Base-by-base conservation (phyloP, 2,329 filamentous ascomycete species). In the Pseudogymnoascus sp. region DNA sequence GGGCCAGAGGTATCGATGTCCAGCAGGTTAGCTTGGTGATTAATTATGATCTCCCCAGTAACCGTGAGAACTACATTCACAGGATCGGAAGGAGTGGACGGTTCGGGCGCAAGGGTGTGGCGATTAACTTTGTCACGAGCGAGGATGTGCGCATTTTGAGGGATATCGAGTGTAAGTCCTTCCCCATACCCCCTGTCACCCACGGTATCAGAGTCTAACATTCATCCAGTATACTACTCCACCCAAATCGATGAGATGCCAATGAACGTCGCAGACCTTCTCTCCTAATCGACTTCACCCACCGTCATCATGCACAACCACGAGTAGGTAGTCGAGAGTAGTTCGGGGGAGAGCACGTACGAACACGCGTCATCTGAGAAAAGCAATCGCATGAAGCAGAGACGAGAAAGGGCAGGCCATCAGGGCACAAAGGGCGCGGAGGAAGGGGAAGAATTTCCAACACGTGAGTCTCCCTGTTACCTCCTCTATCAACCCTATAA, bases 1-100 rank as follows among this genome's bases (percentile, higher is more conserved):
- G 93, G 91, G 94, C 94, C 62, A 89, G 94, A 74, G 94, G 94
- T 78, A 99, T 99, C 76, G 94, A 99, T 73, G 94, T 99, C 58
- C 94, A 99, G 77, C 94, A 99, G 75, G 94, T 99, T 69, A 95
- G 90, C 64, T 79, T 99, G 71, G 94, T 99, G 64, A 99, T 99
- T 81, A 99, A 99, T 80, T 99, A 99, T 76, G 94, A 99, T 74
- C 81, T 99, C 63, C 94, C 94, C 3, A 94, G 89, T 77, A 97
- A 99, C 77, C 91, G 94, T 82, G 94, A 99, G 78, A 99, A 99
- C 79, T 99, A 99, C 77, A 97, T 99, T 75, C 94, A 99, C 80
- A 88, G 94, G 69, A 99, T 99, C 70, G 94, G 94, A 73, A 87
- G 94, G 73, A 94, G 90, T 73, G 94, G 94, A 69, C 86, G 94